phyloP scores from a whole-genome alignment of 768 basidiomycete species.

The Kondoa malvinella region DNA sequence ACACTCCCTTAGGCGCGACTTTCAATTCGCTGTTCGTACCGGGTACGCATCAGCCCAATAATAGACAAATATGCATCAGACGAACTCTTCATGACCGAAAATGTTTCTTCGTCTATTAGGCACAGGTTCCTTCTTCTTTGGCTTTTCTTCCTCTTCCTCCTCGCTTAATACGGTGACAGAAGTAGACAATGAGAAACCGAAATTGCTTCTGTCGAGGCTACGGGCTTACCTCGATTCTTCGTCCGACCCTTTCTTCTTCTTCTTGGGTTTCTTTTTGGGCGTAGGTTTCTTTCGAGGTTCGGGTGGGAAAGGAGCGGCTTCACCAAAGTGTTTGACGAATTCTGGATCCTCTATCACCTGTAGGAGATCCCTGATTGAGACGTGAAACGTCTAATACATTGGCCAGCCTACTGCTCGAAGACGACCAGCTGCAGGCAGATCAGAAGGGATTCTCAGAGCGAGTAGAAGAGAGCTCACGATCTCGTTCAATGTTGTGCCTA shows the following conservation, averaged over 20 bases:
- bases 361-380: conserved; percentile 36
- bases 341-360: conserved; percentile 47
- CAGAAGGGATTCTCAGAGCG: conserved; percentile 62
- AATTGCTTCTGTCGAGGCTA: too few relatives aligned
- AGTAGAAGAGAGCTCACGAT: conserved; percentile 31
- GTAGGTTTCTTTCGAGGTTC: neutral
- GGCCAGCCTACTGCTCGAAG: neutral
- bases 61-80: neutral
- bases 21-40: conserved; percentile 49
- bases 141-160: conserved; percentile 10
- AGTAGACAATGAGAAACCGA: too few relatives aligned
- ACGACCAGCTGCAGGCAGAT: conserved; percentile 18
- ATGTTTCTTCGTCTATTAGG: conserved; percentile 54
- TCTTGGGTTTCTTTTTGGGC: conserved; percentile 29
- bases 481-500: conserved; percentile 36
- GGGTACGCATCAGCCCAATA: neutral
- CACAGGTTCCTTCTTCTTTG: conserved; percentile 8
- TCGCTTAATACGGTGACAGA: too few relatives aligned
- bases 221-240: too few relatives aligned
- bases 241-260: conserved; percentile 10
- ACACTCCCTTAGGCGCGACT: conserved; percentile 73
- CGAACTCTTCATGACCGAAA: conserved; percentile 58
- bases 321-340: conserved; percentile 60
- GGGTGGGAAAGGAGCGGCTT: conserved; percentile 6
- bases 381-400: conserved; percentile 32